phyloP scores from a whole-genome alignment of 2,329 filamentous ascomycete species.

The Fusarium pseudonygamai region DNA sequence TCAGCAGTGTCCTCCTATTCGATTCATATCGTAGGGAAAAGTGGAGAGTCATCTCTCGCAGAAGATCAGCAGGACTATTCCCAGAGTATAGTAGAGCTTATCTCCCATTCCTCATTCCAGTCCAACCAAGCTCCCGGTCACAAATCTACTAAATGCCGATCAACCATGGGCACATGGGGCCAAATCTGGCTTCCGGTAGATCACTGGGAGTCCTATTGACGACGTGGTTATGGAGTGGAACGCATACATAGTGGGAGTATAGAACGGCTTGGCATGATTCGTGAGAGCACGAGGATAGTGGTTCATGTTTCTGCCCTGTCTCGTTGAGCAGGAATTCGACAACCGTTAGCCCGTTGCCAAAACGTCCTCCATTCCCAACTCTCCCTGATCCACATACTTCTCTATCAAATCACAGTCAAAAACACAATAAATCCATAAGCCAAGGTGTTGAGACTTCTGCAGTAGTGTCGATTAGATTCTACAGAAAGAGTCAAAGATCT shows the following conservation, averaged over 20 bases:
- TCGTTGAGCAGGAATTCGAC: background rate
- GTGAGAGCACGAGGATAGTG: no score
- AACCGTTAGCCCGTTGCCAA: background rate
- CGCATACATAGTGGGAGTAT: background rate
- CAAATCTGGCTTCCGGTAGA: background rate
- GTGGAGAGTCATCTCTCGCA: background rate
- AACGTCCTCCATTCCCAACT: background rate
- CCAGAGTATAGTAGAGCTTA: slow-evolving; percentile 2
- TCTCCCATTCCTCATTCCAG: slow-evolving; percentile 9
- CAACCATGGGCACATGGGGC: background rate
- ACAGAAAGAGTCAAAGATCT: background rate
- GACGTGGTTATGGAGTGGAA: no score
- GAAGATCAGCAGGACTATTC: slow-evolving; percentile 6
- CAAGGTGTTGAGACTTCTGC: background rate
- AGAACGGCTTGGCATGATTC: background rate
- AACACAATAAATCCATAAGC: background rate
- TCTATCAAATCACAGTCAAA: background rate
- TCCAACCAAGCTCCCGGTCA: background rate
- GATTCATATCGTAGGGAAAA: background rate
- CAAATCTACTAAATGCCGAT: slow-evolving; percentile 2
- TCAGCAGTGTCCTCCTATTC: background rate
- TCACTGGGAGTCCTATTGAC: background rate
- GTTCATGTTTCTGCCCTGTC: background rate
- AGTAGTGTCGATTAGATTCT: background rate
- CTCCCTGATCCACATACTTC: background rate